A percentile compares a stretch with the other conserved stretches of the same genome.
Conservation (phyloP, 2,329 filamentous ascomycete genomes). For the Pseudogymnoascus sp. region DNA sequence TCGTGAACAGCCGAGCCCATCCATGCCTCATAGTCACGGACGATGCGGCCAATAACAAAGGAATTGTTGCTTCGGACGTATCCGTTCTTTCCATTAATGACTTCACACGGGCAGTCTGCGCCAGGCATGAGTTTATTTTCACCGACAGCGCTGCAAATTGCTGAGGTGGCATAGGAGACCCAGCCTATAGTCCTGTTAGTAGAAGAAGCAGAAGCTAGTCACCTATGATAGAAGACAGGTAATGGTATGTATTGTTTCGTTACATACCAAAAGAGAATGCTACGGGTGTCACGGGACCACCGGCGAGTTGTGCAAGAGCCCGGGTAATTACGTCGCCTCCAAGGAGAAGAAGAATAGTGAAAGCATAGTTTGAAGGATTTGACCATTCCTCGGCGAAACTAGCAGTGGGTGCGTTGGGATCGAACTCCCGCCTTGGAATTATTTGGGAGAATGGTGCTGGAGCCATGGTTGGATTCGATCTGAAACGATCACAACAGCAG, state of each 20-base stretch:
- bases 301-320: conserved; percentile 29
- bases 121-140: conserved; percentile 28
- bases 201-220: not conserved
- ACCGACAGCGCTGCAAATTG: conserved; percentile 23
- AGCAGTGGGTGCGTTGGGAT: not conserved
- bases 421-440: not conserved
- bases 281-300: conserved; percentile 25
- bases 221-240: not conserved
- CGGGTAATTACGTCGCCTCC: conserved; percentile 30
- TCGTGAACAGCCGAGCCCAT: conserved; percentile 16
- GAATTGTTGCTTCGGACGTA: conserved; percentile 33
- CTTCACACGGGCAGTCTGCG: conserved; percentile 27
- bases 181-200: conserved; percentile 19
- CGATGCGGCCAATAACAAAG: conserved; percentile 38
- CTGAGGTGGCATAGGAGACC: conserved; percentile 22
- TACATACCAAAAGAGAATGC: conserved; percentile 26
- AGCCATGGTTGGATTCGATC: not conserved
- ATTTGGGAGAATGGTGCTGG: not conserved
- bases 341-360: conserved; percentile 30
- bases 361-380: conserved; percentile 21
- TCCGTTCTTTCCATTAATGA: conserved; percentile 33
- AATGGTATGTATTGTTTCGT: not conserved
- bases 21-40: conserved; percentile 35
- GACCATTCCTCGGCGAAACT: not conserved
- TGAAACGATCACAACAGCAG: not conserved